Conservation (phyloP, 2,329 filamentous ascomycete genomes). For the Ophiostoma ulmi region DNA sequence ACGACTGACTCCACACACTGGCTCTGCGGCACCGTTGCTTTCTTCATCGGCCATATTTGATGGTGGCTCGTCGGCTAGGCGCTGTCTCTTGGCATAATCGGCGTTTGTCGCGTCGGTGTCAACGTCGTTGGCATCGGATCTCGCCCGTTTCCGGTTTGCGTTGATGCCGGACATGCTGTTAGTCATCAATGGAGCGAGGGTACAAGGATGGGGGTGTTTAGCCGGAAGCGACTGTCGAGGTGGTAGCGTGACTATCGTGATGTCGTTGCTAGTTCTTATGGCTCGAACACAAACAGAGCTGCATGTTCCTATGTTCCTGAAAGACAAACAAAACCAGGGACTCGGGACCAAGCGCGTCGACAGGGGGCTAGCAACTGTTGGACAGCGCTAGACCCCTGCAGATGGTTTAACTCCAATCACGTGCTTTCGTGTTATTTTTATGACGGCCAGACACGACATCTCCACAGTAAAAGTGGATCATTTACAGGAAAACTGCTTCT, state of each 20-base stretch:
- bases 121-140: conserved; percentile 17
- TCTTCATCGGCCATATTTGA: background rate
- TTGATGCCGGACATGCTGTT: conserved; percentile 22
- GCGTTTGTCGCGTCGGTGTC: conserved; percentile 10
- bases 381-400: conserved; percentile 6
- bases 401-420: conserved; percentile 23
- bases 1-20: background rate
- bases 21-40: background rate
- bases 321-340: background rate
- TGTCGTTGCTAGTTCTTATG: background rate
- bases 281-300: background rate
- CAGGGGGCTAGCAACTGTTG: conserved; percentile 4
- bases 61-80: conserved; percentile 12
- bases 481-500: background rate
- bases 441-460: background rate
- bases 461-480: background rate
- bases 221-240: background rate
- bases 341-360: conserved; percentile 10
- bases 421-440: conserved; percentile 26
- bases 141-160: conserved; percentile 22
- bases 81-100: conserved; percentile 15
- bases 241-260: background rate
- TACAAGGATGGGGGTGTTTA: background rate
- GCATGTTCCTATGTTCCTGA: conserved; percentile 1
- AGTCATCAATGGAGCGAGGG: background rate